phyloP scores from a whole-genome alignment of 495 filamentous ascomycete genomes.

The Pseudomonodictys pantanalensis region DNA sequence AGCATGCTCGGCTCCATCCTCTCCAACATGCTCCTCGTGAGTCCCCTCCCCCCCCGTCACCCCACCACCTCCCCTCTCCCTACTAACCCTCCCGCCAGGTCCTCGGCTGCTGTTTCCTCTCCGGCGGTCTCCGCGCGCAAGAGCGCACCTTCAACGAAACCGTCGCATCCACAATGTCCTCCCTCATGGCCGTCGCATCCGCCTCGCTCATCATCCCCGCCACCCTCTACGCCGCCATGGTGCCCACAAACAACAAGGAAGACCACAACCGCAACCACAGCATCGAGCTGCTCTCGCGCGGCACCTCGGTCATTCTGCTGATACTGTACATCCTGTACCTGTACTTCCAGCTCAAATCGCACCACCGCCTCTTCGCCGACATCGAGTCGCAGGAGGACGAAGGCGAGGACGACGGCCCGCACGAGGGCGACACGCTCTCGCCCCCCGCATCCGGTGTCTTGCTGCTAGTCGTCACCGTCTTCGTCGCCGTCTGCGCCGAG shows the following conservation, averaged over 20 bases:
- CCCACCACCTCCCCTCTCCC: too few species aligned
- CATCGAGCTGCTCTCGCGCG: constrained; percentile 81
- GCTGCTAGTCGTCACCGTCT: constrained; percentile 71
- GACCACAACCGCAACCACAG: constrained; percentile 44
- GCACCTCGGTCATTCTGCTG: constrained; percentile 85
- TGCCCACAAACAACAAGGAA: constrained; percentile 36
- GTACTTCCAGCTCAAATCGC: constrained; percentile 82
- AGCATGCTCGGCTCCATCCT: constrained; percentile 97
- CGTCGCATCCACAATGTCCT: constrained; percentile 93
- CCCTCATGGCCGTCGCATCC: constrained; percentile 86
- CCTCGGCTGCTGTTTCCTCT: constrained; percentile 93
- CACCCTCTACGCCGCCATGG: constrained; percentile 63
- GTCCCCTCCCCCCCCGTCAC: constrained; percentile 3
- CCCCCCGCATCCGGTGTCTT: constrained; percentile 70
- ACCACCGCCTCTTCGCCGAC: constrained; percentile 76
- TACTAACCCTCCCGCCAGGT: constrained; percentile 43
- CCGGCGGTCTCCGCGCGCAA: constrained; percentile 69
- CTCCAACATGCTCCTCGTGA: constrained; percentile 83
- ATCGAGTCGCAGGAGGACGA: constrained; percentile 47
- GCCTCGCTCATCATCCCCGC: constrained; percentile 94
- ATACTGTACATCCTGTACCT: constrained; percentile 88
- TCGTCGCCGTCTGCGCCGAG: constrained; percentile 90
- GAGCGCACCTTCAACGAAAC: constrained; percentile 81
- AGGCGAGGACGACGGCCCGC: constrained; percentile 38
- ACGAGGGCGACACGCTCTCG: constrained; percentile 55